Percentiles rank a stretch among this genome's conserved stretches.
These are phyloP conservation scores for Achlya hypogyna DNA, from an alignment of 352 stramenopile species.

Conservation along the genomic window DNA sequence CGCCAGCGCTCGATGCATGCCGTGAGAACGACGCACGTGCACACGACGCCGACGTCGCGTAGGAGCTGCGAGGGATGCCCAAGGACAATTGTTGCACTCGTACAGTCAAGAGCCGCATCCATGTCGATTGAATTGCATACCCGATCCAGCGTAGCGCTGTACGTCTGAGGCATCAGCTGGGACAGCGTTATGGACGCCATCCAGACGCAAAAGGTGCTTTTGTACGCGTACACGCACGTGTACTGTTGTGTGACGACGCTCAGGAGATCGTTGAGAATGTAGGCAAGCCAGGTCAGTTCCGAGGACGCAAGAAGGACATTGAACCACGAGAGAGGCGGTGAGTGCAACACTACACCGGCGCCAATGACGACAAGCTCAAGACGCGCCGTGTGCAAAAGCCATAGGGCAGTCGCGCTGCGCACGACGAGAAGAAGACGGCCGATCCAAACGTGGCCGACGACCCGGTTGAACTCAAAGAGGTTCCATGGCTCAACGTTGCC, in stretches of 20 bases:
- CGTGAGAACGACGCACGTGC: neutral
- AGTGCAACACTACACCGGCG: neutral
- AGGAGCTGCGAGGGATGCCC: neutral
- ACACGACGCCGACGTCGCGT: neutral
- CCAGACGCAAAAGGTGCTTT: neutral
- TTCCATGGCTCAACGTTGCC: neutral
- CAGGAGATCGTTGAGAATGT: conserved; percentile 1
- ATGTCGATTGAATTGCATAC: neutral
- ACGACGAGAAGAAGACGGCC: conserved; percentile 4
- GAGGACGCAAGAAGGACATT: conserved; percentile 2
- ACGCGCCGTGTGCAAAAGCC: neutral
- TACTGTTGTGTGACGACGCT: conserved; percentile 1
- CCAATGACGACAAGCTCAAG: neutral
- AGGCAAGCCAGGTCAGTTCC: conserved; percentile 9
- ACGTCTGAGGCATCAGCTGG: neutral
- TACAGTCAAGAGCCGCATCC: neutral
- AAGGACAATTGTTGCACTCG: neutral
- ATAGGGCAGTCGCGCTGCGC: neutral
- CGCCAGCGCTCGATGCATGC: neutral
- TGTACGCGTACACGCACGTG: neutral
- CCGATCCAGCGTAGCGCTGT: neutral
- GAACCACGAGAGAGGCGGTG: neutral
- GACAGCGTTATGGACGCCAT: neutral
- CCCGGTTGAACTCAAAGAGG: conserved; percentile 13
- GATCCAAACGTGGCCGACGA: neutral